phyloP scores from a whole-genome alignment of 2,329 filamentous ascomycete genomes.

The Epichloe uncinata region DNA sequence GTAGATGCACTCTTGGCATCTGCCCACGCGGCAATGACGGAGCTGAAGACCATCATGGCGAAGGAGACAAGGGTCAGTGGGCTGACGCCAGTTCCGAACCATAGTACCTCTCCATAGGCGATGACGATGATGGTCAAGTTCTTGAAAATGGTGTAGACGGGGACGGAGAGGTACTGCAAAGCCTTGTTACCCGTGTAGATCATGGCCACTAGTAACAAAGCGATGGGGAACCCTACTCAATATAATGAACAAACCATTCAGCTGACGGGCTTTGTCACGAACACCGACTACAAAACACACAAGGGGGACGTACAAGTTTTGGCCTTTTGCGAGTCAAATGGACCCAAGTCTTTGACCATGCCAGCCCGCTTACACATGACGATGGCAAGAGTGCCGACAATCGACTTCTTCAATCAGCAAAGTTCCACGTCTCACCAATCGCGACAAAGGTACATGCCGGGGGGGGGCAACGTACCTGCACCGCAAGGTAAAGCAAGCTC shows the following conservation, averaged over 20 bases:
- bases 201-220: slow-evolving; percentile 92
- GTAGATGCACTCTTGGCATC: slow-evolving; percentile 61
- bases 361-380: slow-evolving; percentile 67
- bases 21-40: slow-evolving; percentile 89
- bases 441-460: not conserved
- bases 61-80: slow-evolving; percentile 84
- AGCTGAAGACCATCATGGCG: slow-evolving; percentile 91
- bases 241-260: not conserved
- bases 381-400: slow-evolving; percentile 81
- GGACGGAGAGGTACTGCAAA: slow-evolving; percentile 89
- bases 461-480: slow-evolving; percentile 63
- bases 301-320: slow-evolving; percentile 60
- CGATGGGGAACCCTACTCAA: slow-evolving; percentile 78
- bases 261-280: too few relatives aligned
- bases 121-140: slow-evolving; percentile 98
- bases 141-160: slow-evolving; percentile 99
- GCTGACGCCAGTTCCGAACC: slow-evolving; percentile 93
- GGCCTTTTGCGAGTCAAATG: slow-evolving; percentile 78
- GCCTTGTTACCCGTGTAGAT: slow-evolving; percentile 97
- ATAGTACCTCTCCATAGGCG: slow-evolving; percentile 93
- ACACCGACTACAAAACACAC: not conserved
- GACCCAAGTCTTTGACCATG: slow-evolving; percentile 67
- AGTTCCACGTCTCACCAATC: not conserved
- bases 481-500: slow-evolving; percentile 84
- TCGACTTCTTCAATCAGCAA: slow-evolving; percentile 41